Percentiles rank a stretch among this genome's conserved stretches.
Evolutionary conservation across 2,329 filamentous ascomycete species (phyloP).

Genomic region (Coniochaeta sp.): DNA sequence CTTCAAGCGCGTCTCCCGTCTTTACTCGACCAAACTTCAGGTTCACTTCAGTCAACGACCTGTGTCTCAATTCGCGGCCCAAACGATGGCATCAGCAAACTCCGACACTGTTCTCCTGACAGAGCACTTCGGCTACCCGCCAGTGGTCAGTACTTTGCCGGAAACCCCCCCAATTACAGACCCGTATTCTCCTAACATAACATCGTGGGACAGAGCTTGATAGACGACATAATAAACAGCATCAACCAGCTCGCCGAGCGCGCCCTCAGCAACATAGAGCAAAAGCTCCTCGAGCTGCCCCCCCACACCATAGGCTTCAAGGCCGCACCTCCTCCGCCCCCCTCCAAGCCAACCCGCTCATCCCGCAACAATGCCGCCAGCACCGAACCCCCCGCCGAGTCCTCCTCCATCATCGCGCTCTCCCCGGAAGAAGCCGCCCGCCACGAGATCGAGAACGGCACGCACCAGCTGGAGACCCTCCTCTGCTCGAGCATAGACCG

Average conservation of each 20-base stretch:
- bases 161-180: neutral
- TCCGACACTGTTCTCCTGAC: conserved; percentile 68
- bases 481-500: conserved; percentile 75
- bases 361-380: conserved; percentile 7
- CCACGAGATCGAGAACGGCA: conserved; percentile 79
- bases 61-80: neutral
- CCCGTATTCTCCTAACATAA: conserved; percentile 2
- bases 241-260: conserved; percentile 90
- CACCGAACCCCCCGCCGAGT: conserved; percentile 5
- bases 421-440: conserved; percentile 39
- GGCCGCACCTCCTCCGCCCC: conserved; percentile 32
- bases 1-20: conserved; percentile 1
- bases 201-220: conserved; percentile 59
- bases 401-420: conserved; percentile 3
- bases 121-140: conserved; percentile 92
- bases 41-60: neutral
- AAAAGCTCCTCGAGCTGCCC: conserved; percentile 65
- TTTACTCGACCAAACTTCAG: neutral
- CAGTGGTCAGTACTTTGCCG: conserved; percentile 57
- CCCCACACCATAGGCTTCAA: conserved; percentile 74
- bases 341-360: conserved; percentile 21
- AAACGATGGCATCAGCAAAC: conserved; percentile 17
- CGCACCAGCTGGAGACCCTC: conserved; percentile 76
- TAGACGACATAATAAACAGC: conserved; percentile 97
- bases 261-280: conserved; percentile 81